Evolutionary conservation across 148 eudicot genomes (phyloP), one percentile per base, ranked within the genome.

Genomic region (Polygonum maritimum): DNA sequence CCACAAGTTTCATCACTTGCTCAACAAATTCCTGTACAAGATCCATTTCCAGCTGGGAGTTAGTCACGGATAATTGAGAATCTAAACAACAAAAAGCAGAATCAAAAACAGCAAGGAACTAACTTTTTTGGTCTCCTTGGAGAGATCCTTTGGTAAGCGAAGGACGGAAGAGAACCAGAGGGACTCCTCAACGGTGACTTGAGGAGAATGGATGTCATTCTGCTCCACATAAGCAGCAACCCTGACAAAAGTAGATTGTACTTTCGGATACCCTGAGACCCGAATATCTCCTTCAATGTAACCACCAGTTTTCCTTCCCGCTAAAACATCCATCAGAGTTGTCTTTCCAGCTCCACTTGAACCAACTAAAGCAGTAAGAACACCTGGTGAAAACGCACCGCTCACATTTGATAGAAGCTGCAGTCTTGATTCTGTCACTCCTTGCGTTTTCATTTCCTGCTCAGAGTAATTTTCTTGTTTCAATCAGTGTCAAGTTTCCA

Each of bases 321-420:
- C 96, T 65, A 94, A 89, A 19, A 92, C 97, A 82, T 94, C 98
- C 98, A 94, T 90, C 84, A 94, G 79, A 33, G 98, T 94, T 47
- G 98, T 94, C 87, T 94, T 94, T 48, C 97, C 98, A 7, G 98
- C 98, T 77, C 98, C 98, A 81, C 97, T 94, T 48, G 93, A 83
- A 38, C 98, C 98, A 49, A 94, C 91, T 69, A 94, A 81, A 65
- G 98, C 98, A 2, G 98, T 90, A 54, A 92, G 93, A 57, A 90
- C 89, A 71, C 98, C 97, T 7, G 98, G 98, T 2, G 87, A 83
- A 81, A 94, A 94, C 67, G 86, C 97, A 71, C 98, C 98, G 74
- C 96, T 90, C 33, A 92, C 97, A 63, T 81, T 76, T 76, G 86
- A 82, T 75, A 94, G 81, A 38, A 94, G 95, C 84, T 94, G 93